Base-by-base conservation (phyloP, 176 grass and related monocot species). In the Pharus latifolius region DNA sequence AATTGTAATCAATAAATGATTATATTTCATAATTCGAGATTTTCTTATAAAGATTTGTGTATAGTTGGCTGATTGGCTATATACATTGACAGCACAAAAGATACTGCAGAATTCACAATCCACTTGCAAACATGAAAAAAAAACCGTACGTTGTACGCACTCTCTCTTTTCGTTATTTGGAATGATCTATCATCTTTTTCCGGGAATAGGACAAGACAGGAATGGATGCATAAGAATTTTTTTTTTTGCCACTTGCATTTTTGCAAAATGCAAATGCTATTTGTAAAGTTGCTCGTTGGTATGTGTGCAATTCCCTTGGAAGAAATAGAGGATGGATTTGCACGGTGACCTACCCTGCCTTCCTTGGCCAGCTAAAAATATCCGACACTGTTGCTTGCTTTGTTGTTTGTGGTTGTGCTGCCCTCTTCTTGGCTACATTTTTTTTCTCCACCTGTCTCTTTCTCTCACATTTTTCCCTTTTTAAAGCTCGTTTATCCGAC, bases 121-220 rank as follows among this genome's bases (percentile, higher is more conserved):
- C 6, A 5, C 56, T 78, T 46, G 16, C 63, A 48, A 48, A 48
- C 46, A 58, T 34, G 20, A 41, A 40, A 7, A 53, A 47, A 61
- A 33, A 0, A 49, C 45, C 56, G 40, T 48, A 19, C 40, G 37
- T 51, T 67, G 14, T 6, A 67, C 53, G n/a, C 15, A 55, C 37
- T 24, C 12, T n/a, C 18, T 46, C 49, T 41, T 70, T 19, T 2
- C 22, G 47, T 40, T 76, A 7, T 47, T 47, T 68, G 28, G 41
- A 78, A 58, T 48, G 63, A 1, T 57, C 50, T 67, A 48, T n/a
- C 37, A 58, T 59, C 72, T n/a, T 69, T 48, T 68, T 47, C n/a
- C 25, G 17, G 63, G 49, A 27, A 59, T n/a, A 9, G 52, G 30
- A 59, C 63, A 49, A 48, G 9, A 19, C 6, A 19, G 13, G n/a